phyloP scores from a whole-genome alignment of 2,329 filamentous ascomycete species.

The Apiospora malaysiana region DNA sequence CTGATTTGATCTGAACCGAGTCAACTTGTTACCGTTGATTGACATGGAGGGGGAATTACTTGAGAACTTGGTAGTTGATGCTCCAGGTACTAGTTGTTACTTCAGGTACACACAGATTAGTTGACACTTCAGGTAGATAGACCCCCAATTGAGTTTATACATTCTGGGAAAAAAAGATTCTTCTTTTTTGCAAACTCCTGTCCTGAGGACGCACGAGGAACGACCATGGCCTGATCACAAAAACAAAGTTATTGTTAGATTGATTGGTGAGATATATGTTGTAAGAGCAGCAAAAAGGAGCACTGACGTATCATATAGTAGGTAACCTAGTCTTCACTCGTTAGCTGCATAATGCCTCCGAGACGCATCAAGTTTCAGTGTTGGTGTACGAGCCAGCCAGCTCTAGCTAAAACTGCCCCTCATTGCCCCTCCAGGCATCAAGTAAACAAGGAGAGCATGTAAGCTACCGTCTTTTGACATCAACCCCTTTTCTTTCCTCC shows the following conservation, averaged over 20 bases:
- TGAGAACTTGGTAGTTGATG: no score
- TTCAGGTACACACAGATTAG: neutral
- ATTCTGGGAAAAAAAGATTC: neutral
- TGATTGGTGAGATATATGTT: no score
- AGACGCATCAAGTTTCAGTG: conserved; percentile 5
- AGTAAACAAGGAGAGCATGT: conserved; percentile 16
- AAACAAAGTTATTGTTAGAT: no score
- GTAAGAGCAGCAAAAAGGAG: no score
- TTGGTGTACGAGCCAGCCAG: neutral
- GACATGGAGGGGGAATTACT: neutral
- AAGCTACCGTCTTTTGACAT: conserved; percentile 9
- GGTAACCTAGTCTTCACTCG: neutral
- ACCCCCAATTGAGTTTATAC: neutral
- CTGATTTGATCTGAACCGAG: neutral
- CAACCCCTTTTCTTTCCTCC: neutral
- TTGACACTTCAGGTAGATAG: neutral
- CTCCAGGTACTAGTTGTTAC: neutral
- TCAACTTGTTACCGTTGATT: neutral
- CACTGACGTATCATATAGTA: no score
- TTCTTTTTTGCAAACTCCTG: neutral
- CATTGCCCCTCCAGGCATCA: conserved; percentile 15
- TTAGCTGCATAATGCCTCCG: conserved; percentile 1
- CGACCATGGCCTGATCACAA: no score
- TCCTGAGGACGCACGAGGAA: no score
- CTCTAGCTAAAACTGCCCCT: conserved; percentile 6